Conservation (phyloP, 768 basidiomycete species). For the Termitomyces titanicus region DNA sequence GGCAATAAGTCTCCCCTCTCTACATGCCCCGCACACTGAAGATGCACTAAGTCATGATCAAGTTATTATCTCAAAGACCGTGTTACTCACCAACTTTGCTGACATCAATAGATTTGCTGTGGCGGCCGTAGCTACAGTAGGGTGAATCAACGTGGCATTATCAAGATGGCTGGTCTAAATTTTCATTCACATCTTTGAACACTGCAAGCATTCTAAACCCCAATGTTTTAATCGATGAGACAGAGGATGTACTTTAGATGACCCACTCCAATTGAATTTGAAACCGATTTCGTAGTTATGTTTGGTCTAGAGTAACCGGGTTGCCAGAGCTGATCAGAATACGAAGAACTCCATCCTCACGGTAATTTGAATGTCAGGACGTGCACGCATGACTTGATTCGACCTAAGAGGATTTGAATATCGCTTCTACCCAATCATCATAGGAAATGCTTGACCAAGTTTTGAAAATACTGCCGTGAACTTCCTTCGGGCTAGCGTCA, state of each 20-base stretch:
- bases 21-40: constrained; percentile 69
- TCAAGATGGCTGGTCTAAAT: not conserved
- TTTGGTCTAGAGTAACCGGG: constrained; percentile 41
- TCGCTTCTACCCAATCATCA: not conserved
- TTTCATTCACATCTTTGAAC: constrained; percentile 52
- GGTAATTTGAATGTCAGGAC: constrained; percentile 70
- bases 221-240: constrained; percentile 4
- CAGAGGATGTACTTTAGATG: constrained; percentile 1
- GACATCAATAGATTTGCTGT: constrained; percentile 68
- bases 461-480: constrained; percentile 72
- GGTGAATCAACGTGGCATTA: not conserved
- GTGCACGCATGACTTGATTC: constrained; percentile 58
- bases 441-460: constrained; percentile 44
- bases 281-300: constrained; percentile 77
- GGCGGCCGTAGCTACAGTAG: constrained; percentile 64
- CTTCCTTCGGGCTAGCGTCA: constrained; percentile 62
- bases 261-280: constrained; percentile 71
- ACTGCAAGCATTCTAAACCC: constrained; percentile 55
- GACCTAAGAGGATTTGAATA: constrained; percentile 45
- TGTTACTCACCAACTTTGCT: constrained; percentile 54
- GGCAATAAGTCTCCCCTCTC: constrained; percentile 53
- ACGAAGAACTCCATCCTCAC: constrained; percentile 27
- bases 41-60: not conserved
- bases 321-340: not conserved
- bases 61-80: not conserved